Evolutionary conservation across 495 filamentous ascomycete genomes (phyloP), one percentile per base, ranked within the genome.

Genomic region (Penicillium dipodomyicola): DNA sequence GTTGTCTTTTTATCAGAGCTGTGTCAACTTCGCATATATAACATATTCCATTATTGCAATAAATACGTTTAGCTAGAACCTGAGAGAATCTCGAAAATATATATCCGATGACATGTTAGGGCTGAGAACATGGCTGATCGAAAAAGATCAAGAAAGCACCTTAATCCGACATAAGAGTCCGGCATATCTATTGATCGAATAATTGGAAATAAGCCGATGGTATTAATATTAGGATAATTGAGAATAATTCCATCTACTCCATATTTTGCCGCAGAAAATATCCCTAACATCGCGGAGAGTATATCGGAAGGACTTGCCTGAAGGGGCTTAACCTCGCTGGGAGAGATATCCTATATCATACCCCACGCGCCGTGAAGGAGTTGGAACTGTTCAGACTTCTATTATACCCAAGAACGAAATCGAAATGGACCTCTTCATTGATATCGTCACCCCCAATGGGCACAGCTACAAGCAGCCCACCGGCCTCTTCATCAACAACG

Each of bases 401-500:
- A 27, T 27, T 27, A 27, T 27, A 27, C 27, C 27, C 27, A 27
- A 27, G 1, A 27, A 27, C 27, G 8, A 8, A 27, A 8, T 8
- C 27, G 12, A 23, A 52, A 62, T 62, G 60, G 33, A 35, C 19
- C 46, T 62, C 8, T 65, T 62, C 15, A 74, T 92, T 52, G 80
- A 93, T 56, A 84, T 98, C 42, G 88, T 83, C 20, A 88, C 91
- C 37, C 94, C 94, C 15, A 98, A 98, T 73, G 93, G 93, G 71
- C 81, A 71, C 63, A 88, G 85, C 65, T 90, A 92, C 71, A 80
- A 76, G 10, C 88, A 92, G 72, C 89, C 87, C 3, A 80, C 84
- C 17, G 93, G 93, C 19, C 83, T 97, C 15, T 97, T 96, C 73
- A 96, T 97, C 76, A 93, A 96, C 75, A 96, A 96, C 61, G 88